phyloP scores from a whole-genome alignment of 176 grass and related monocot genomes.

The Sorghum bicolor region Sorghum_bicolor_NCBIv3 NC_012871.2:72070501-72071000 shows the following conservation, averaged over 20 bases:
- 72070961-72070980: not conserved
- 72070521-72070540: not conserved
- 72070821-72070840: constrained; percentile 41
- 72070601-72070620: not conserved
- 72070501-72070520: not conserved
- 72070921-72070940: constrained; percentile 72
- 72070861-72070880: constrained; percentile 42
- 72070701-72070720: constrained; percentile 1
- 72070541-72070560: not conserved
- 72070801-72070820: not conserved
- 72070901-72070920: constrained; percentile 32
- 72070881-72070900: constrained; percentile 45
- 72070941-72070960: constrained; percentile 91
- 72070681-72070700: not conserved
- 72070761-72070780: constrained; percentile 1
- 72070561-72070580: not conserved
- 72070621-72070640: not conserved
- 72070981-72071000: not conserved
- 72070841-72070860: constrained; percentile 40
- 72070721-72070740: not conserved
- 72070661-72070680: constrained; percentile 24
- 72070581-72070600: not conserved
- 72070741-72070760: constrained; percentile 36
- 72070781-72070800: constrained; percentile 17
- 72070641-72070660: not conserved